Conservation (phyloP, 2,329 filamentous ascomycete genomes). For the Lasiodiplodia theobromae region DNA sequence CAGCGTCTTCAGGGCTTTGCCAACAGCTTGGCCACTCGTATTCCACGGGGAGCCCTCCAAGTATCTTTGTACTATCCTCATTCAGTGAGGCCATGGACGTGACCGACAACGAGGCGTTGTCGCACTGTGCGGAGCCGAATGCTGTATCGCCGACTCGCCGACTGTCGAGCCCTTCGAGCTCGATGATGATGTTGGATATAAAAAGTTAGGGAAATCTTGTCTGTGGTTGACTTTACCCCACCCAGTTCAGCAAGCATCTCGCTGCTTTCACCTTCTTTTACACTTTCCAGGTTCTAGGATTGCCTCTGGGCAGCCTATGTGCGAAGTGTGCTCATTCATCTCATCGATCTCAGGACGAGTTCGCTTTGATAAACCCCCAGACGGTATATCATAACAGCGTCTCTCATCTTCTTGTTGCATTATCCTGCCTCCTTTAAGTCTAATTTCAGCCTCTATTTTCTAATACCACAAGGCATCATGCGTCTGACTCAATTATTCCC, state of each 20-base stretch:
- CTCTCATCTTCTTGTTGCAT: neutral
- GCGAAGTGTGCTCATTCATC: neutral
- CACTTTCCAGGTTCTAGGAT: neutral
- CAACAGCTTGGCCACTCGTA: slow-evolving; percentile 15
- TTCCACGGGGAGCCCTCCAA: neutral
- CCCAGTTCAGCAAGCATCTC: neutral
- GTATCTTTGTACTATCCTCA: slow-evolving; percentile 1
- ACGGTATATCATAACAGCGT: neutral
- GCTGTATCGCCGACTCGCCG: slow-evolving; percentile 19
- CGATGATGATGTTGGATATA: slow-evolving; percentile 6
- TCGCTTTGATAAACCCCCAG: neutral
- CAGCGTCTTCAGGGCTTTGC: neutral
- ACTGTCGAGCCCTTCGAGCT: slow-evolving; percentile 1
- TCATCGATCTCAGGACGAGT: slow-evolving; percentile 1
- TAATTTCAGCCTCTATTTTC: neutral
- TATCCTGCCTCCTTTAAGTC: neutral
- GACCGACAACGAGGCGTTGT: slow-evolving; percentile 1
- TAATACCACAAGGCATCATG: neutral
- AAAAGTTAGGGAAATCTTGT: slow-evolving; percentile 5
- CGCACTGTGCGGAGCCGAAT: slow-evolving; percentile 26
- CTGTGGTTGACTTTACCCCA: neutral
- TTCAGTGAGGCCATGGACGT: neutral
- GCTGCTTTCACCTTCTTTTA: neutral
- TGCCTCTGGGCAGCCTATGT: neutral
- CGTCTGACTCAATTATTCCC: slow-evolving; percentile 2